A percentile compares a stretch with the other conserved stretches of the same genome.
phyloP scores from a whole-genome alignment of 2,329 filamentous ascomycete species.

The Didymella keratinophila region DNA sequence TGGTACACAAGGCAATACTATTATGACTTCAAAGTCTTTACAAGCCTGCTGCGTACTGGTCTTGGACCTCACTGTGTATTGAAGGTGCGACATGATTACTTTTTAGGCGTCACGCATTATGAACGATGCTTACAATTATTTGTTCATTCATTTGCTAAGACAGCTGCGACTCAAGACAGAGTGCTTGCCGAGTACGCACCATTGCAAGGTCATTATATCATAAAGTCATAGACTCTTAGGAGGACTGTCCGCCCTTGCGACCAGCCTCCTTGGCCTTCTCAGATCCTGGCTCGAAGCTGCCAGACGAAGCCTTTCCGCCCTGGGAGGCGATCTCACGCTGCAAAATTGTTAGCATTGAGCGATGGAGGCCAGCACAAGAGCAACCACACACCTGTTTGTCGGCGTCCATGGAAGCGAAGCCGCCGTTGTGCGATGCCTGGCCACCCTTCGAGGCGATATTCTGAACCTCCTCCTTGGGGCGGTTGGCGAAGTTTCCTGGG shows the following conservation, averaged over 20 bases:
- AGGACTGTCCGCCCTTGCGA: conserved; percentile 57
- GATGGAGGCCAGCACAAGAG: neutral
- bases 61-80: too few relatives aligned
- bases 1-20: conserved; percentile 12
- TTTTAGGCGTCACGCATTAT: neutral
- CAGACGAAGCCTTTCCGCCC: conserved; percentile 62
- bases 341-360: neutral
- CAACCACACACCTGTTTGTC: conserved; percentile 34
- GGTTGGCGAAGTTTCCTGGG: conserved; percentile 61
- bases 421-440: conserved; percentile 46
- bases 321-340: conserved; percentile 62
- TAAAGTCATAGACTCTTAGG: conserved; percentile 2
- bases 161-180: neutral
- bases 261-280: conserved; percentile 63
- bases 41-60: neutral
- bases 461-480: conserved; percentile 56
- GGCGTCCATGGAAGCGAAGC: conserved; percentile 49
- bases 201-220: neutral
- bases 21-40: conserved; percentile 1
- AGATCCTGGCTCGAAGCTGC: conserved; percentile 63
- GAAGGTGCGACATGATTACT: too few relatives aligned
- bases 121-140: neutral
- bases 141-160: conserved; percentile 1
- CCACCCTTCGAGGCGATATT: conserved; percentile 57
- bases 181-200: neutral